phyloP scores from a whole-genome alignment of 371 early-diverging fungal species.

The Rhizopus sp. region DNA sequence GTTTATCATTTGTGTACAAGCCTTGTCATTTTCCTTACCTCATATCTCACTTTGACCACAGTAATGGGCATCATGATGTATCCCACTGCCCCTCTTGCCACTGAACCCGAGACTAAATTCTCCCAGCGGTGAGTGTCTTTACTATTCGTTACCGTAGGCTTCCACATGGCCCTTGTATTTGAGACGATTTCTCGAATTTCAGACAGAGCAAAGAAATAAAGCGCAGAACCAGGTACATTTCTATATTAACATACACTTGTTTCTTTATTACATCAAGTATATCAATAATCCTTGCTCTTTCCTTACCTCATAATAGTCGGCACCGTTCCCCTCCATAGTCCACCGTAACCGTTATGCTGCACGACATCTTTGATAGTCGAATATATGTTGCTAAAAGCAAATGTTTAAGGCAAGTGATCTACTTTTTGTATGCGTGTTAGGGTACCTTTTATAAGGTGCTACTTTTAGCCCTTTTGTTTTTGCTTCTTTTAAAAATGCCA shows the following conservation, averaged over 20 bases:
- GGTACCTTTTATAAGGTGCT: slow-evolving; percentile 34
- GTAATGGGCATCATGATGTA: slow-evolving; percentile 94
- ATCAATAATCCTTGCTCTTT: neutral
- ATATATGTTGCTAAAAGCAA: slow-evolving; percentile 51
- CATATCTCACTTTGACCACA: slow-evolving; percentile 91
- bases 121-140: slow-evolving; percentile 46
- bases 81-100: slow-evolving; percentile 85
- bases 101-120: slow-evolving; percentile 78
- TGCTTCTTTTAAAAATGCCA: slow-evolving; percentile 53
- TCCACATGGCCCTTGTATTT: slow-evolving; percentile 40
- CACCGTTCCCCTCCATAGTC: slow-evolving; percentile 95
- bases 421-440: neutral
- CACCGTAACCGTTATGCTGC: slow-evolving; percentile 63
- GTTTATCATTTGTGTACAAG: neutral
- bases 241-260: slow-evolving; percentile 30
- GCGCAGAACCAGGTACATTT: slow-evolving; percentile 85
- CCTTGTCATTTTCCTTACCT: slow-evolving; percentile 51
- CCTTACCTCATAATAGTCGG: slow-evolving; percentile 80
- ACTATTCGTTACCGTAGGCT: slow-evolving; percentile 26
- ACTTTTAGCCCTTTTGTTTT: slow-evolving; percentile 35
- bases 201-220: slow-evolving; percentile 75
- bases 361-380: slow-evolving; percentile 61
- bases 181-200: slow-evolving; percentile 50
- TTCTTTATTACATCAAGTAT: neutral
- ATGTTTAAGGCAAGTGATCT: neutral